Percentiles rank a stretch among this genome's conserved stretches.
Conservation (phyloP, 225 moss, liverwort and hornwort species). For the Neckera pumila region DNA sequence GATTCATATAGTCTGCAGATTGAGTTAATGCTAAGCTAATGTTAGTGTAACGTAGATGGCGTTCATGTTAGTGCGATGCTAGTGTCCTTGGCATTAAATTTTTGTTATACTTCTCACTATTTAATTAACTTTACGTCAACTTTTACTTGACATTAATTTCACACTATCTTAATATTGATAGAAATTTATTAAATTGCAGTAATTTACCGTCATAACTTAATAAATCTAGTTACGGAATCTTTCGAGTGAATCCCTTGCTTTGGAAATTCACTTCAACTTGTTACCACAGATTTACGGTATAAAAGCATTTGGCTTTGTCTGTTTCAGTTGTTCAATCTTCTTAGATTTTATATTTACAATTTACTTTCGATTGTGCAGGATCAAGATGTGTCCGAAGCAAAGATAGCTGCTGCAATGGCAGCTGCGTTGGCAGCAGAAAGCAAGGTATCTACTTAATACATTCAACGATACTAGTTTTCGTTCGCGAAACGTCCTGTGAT, state of each 20-base stretch:
- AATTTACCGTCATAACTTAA: background rate
- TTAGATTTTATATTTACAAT: background rate
- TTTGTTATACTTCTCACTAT: background rate
- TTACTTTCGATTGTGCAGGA: conserved; percentile 4
- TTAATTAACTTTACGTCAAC: background rate
- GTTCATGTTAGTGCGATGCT: background rate
- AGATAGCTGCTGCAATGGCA: conserved; percentile 14
- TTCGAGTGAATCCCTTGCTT: background rate
- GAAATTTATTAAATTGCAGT: background rate
- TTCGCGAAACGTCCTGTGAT: background rate
- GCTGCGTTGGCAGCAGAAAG: conserved; percentile 28
- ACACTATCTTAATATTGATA: background rate
- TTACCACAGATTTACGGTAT: background rate
- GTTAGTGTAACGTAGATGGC: background rate
- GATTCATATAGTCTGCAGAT: background rate
- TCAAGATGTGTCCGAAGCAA: conserved; percentile 28
- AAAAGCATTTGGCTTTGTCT: background rate
- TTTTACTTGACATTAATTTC: background rate
- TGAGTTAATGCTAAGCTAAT: background rate
- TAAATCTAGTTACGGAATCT: background rate
- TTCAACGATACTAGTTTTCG: background rate
- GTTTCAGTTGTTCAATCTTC: background rate
- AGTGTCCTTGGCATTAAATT: background rate
- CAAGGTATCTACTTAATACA: conserved; percentile 11
- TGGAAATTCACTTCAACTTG: background rate